These are phyloP conservation scores for Aspergillus panamensis DNA, from an alignment of 495 filamentous ascomycete genomes.

Conservation along the genomic window DNA sequence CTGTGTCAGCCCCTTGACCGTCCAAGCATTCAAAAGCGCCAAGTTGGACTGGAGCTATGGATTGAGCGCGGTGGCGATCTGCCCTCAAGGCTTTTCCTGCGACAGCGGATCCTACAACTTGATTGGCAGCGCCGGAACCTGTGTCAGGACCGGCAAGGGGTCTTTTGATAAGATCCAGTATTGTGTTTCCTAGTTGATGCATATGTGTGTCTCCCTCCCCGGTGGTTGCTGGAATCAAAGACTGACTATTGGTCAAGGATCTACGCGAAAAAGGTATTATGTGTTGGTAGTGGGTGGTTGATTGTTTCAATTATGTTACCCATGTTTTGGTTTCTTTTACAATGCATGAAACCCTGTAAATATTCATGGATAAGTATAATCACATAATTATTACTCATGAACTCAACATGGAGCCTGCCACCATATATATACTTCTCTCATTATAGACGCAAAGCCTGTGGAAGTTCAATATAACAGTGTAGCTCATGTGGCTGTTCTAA, in stretches of 20 bases:
- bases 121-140: background rate
- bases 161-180: background rate
- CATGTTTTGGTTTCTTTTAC: no score
- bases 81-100: background rate
- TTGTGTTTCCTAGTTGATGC: background rate
- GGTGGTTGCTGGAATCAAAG: background rate
- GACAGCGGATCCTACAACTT: background rate
- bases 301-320: no score
- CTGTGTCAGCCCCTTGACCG: background rate
- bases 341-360: no score
- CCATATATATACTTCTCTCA: no score
- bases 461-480: no score
- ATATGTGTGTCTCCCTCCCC: background rate
- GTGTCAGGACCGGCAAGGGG: background rate
- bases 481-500: no score
- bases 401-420: no score
- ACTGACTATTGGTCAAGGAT: background rate
- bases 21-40: background rate
- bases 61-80: background rate
- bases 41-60: background rate
- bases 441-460: no score
- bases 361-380: no score
- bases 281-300: no score
- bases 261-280: no score
- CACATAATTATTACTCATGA: no score